phyloP scores from a whole-genome alignment of 1,284 basidiomycete species.

The Ceratobasidium sp. region DNA sequence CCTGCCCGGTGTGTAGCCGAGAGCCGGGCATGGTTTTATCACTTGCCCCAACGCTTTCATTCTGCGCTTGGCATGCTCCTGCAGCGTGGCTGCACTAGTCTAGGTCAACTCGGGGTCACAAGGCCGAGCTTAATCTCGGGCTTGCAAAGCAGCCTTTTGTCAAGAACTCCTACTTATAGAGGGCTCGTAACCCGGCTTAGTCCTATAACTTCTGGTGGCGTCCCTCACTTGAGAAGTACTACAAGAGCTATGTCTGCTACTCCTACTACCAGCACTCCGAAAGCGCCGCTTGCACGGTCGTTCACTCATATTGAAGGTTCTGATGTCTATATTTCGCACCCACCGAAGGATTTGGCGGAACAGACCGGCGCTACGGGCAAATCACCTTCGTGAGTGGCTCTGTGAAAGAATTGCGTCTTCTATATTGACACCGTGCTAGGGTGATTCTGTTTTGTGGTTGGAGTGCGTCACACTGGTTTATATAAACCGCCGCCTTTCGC shows the following conservation, averaged over 20 bases:
- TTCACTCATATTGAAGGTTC: conserved; percentile 14
- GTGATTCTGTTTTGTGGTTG: conserved; percentile 31
- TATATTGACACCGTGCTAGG: neutral
- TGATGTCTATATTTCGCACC: conserved; percentile 28
- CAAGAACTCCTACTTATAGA: neutral
- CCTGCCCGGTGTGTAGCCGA: neutral
- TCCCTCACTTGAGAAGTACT: neutral
- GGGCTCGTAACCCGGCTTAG: neutral
- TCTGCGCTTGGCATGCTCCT: conserved; percentile 8
- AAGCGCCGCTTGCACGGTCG: neutral
- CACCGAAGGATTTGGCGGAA: neutral
- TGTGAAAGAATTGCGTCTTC: neutral
- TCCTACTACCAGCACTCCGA: neutral
- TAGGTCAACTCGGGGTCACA: conserved; percentile 4
- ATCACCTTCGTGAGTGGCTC: conserved; percentile 9
- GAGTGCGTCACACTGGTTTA: conserved; percentile 16
- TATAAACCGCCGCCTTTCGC: neutral
- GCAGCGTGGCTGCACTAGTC: neutral
- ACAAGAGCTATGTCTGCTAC: conserved; percentile 14
- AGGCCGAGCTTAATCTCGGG: neutral
- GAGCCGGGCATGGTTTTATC: neutral
- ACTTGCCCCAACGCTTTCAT: neutral
- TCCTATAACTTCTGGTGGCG: neutral
- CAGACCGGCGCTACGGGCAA: neutral
- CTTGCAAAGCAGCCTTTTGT: neutral